Evolutionary conservation across 148 eudicot genomes (phyloP).

Genomic region (Beta vulgaris): DNA sequence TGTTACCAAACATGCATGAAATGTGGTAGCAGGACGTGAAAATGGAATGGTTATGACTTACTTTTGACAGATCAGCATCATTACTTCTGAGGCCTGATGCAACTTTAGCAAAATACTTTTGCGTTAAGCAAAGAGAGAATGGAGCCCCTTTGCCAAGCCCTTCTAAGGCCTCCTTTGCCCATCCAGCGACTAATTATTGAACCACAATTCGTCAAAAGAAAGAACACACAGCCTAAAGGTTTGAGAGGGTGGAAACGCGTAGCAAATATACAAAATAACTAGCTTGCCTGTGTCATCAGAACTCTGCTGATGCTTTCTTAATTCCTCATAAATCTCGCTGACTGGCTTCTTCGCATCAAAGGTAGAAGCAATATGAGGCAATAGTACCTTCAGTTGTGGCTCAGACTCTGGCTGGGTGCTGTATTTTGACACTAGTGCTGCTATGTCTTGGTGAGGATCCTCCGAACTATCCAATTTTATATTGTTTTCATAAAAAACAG

Average conservation of each 20-base stretch:
- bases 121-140: constrained; percentile 69
- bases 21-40: neutral
- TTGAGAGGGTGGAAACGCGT: neutral
- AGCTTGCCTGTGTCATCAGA: constrained; percentile 30
- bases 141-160: constrained; percentile 85
- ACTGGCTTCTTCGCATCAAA: constrained; percentile 61
- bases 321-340: constrained; percentile 48
- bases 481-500: neutral
- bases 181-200: constrained; percentile 58
- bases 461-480: constrained; percentile 49
- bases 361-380: constrained; percentile 67
- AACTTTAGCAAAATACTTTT: constrained; percentile 67
- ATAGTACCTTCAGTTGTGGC: constrained; percentile 57
- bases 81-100: constrained; percentile 56
- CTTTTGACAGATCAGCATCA: constrained; percentile 55
- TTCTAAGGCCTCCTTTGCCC: constrained; percentile 85
- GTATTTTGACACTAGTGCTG: constrained; percentile 45
- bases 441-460: constrained; percentile 60
- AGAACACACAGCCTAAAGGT: neutral
- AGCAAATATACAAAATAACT: neutral
- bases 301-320: constrained; percentile 58
- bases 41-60: constrained; percentile 28
- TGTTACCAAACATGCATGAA: neutral
- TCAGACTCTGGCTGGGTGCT: constrained; percentile 61
- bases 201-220: neutral